Conservation (phyloP, 805 yeast species). For the Saturnispora halmiae region DNA sequence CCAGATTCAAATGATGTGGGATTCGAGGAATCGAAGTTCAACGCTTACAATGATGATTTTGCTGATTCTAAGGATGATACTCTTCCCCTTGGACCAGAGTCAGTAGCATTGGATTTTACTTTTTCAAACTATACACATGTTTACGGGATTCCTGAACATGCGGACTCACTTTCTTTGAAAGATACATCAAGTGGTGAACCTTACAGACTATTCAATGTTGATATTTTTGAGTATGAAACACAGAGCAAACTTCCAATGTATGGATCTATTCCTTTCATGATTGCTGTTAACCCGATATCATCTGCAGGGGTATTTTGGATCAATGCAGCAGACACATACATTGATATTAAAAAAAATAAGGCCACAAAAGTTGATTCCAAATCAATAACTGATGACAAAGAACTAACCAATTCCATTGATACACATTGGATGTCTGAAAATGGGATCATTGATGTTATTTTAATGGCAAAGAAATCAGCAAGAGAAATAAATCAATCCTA, state of each 20-base stretch:
- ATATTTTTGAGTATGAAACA: slow-evolving; percentile 86
- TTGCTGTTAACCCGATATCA: slow-evolving; percentile 49
- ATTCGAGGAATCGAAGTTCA: slow-evolving; percentile 54
- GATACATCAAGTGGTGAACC: slow-evolving; percentile 65
- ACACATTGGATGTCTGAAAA: slow-evolving; percentile 94
- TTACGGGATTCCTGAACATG: slow-evolving; percentile 97
- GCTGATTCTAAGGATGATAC: slow-evolving; percentile 56
- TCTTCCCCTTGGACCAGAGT: slow-evolving; percentile 79
- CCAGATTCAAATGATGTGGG: slow-evolving; percentile 33
- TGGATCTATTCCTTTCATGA: slow-evolving; percentile 85
- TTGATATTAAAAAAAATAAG: slow-evolving; percentile 49
- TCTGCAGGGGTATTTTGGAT: slow-evolving; percentile 84
- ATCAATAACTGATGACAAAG: not conserved
- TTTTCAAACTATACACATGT: slow-evolving; percentile 54
- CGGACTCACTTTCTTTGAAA: slow-evolving; percentile 65
- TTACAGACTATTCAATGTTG: slow-evolving; percentile 85
- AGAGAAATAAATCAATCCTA: slow-evolving; percentile 49
- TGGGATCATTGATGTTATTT: slow-evolving; percentile 70
- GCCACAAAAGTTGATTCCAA: slow-evolving; percentile 7
- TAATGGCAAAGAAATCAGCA: slow-evolving; percentile 52
- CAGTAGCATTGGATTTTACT: slow-evolving; percentile 70
- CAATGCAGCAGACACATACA: slow-evolving; percentile 86
- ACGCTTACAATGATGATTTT: slow-evolving; percentile 66
- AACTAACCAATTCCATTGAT: slow-evolving; percentile 15
- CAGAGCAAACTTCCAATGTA: slow-evolving; percentile 85